Percentiles rank a stretch among this genome's conserved stretches.
These are phyloP conservation scores for Aspergillus nidulans DNA, from an alignment of 495 filamentous ascomycete genomes.

Conservation along the genomic window DNA sequence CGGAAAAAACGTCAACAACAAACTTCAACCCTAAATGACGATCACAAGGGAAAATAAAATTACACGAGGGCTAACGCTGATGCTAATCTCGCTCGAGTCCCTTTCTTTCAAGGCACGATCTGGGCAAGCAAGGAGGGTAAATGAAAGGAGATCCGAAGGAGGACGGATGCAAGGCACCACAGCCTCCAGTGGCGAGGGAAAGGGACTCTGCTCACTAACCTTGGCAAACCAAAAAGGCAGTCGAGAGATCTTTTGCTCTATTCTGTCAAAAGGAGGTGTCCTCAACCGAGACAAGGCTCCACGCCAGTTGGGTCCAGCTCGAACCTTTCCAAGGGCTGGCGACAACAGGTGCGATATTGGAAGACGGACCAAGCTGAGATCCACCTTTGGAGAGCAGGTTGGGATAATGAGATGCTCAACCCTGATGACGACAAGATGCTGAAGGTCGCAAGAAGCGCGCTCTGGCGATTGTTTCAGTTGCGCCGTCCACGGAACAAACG, in stretches of 20 bases:
- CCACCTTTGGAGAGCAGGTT: slow-evolving; percentile 17
- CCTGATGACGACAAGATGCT: slow-evolving; percentile 7
- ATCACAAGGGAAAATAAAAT: slow-evolving; percentile 17
- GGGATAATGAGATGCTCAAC: slow-evolving; percentile 10
- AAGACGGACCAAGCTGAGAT: slow-evolving; percentile 4
- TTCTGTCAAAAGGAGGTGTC: slow-evolving; percentile 21
- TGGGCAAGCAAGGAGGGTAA: slow-evolving; percentile 37
- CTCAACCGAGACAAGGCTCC: slow-evolving; percentile 37
- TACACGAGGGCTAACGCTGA: slow-evolving; percentile 17
- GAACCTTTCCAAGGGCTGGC: slow-evolving; percentile 6
- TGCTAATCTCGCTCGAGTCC: slow-evolving; percentile 31
- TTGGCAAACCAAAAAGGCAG: slow-evolving; percentile 21
- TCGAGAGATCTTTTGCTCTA: slow-evolving; percentile 15
- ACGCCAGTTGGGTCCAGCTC: slow-evolving; percentile 21
- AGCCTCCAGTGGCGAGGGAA: slow-evolving; percentile 23
- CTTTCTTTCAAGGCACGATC: slow-evolving; percentile 27
- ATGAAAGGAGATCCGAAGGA: slow-evolving; percentile 28
- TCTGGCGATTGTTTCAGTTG: slow-evolving; percentile 16
- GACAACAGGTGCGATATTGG: slow-evolving; percentile 9
- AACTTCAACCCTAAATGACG: slow-evolving; percentile 23
- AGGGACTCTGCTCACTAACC: slow-evolving; percentile 26
- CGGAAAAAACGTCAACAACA: slow-evolving; percentile 36
- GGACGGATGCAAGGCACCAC: slow-evolving; percentile 39
- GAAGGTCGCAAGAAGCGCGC: slow-evolving; percentile 1
- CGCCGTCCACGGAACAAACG: slow-evolving; percentile 21